Conservation (phyloP, 768 basidiomycete genomes). For the Pleurotus pulmonarius region DNA sequence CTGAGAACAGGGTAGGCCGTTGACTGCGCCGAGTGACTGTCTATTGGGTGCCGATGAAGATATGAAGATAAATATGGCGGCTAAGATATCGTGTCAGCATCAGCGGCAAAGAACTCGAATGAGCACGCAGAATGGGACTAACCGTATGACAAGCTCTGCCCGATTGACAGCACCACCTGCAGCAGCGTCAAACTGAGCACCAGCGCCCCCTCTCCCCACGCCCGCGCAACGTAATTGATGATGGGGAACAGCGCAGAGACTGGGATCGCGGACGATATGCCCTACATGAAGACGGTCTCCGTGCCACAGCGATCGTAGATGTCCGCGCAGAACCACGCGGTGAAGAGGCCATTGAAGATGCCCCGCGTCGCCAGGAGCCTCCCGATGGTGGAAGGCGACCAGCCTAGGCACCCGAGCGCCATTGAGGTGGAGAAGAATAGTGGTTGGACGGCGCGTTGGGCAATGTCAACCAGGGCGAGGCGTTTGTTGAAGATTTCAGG, state of each 20-base stretch:
- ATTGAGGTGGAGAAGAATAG: conserved; percentile 57
- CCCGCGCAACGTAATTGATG: conserved; percentile 40
- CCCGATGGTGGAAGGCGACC: conserved; percentile 51
- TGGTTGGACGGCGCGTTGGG: conserved; percentile 34
- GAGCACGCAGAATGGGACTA: conserved; percentile 11
- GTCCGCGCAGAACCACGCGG: conserved; percentile 48
- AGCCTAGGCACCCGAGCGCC: conserved; percentile 53
- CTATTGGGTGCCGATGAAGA: background rate
- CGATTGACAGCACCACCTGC: conserved; percentile 25
- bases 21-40: background rate
- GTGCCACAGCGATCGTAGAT: conserved; percentile 52
- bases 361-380: conserved; percentile 49
- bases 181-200: conserved; percentile 23
- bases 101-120: background rate
- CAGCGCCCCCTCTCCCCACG: conserved; percentile 14
- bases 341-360: conserved; percentile 48
- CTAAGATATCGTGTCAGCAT: background rate
- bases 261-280: conserved; percentile 39
- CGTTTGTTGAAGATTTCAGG: too few species aligned
- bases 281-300: conserved; percentile 43
- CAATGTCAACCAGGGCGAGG: conserved; percentile 50
- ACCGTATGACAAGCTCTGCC: conserved; percentile 30
- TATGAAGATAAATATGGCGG: background rate
- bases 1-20: background rate
- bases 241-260: conserved; percentile 45